Conservation (phyloP, 1,284 basidiomycete genomes). For the Singerocomus rubriflavus region DNA sequence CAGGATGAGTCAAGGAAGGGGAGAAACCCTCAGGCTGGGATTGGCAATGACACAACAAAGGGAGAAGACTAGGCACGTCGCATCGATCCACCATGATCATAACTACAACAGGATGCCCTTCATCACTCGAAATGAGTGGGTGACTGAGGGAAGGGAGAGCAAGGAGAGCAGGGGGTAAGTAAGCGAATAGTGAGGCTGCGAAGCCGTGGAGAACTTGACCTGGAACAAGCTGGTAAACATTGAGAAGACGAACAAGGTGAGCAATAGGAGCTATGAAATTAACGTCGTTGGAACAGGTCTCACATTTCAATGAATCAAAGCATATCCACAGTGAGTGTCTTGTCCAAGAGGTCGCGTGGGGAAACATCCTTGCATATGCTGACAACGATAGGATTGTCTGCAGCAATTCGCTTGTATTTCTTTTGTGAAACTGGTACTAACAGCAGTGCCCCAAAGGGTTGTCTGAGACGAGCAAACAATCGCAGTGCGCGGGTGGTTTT, state of each 20-base stretch:
- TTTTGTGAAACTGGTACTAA: slow-evolving; percentile 9
- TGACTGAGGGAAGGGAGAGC: too few relatives aligned
- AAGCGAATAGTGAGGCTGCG: not conserved
- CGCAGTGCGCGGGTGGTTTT: slow-evolving; percentile 18
- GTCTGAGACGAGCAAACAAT: slow-evolving; percentile 17
- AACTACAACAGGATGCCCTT: too few relatives aligned
- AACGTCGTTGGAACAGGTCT: not conserved
- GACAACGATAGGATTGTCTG: slow-evolving; percentile 17
- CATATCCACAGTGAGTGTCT: slow-evolving; percentile 19
- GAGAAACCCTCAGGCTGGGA: too few relatives aligned
- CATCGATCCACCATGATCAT: too few relatives aligned
- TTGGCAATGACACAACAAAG: too few relatives aligned
- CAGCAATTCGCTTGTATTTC: slow-evolving; percentile 20
- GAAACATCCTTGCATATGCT: slow-evolving; percentile 11
- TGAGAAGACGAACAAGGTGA: not conserved
- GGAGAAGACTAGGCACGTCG: too few relatives aligned
- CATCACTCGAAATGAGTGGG: too few relatives aligned
- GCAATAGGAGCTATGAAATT: not conserved
- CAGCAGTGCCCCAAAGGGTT: slow-evolving; percentile 22
- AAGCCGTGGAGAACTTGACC: too few relatives aligned
- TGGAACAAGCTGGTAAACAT: not conserved
- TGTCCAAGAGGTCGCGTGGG: slow-evolving; percentile 11
- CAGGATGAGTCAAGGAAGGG: too few relatives aligned
- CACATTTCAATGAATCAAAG: not conserved
- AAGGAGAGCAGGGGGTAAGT: too few relatives aligned